Evolutionary conservation across 1,284 basidiomycete species (phyloP).

Genomic region (Sanghuangporus baumii): DNA sequence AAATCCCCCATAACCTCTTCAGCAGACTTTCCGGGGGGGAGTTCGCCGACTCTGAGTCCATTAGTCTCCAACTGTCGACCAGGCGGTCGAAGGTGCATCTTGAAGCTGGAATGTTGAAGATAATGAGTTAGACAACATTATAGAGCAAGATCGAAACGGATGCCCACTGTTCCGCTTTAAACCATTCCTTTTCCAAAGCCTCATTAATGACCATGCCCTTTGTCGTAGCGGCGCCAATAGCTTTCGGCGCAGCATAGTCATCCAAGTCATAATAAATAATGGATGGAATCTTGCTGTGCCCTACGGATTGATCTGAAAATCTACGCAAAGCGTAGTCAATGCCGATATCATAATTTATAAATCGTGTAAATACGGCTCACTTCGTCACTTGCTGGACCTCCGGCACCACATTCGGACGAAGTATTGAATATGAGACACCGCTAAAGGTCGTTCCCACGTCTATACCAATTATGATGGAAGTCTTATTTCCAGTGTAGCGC

Average conservation of each 20-base stretch:
- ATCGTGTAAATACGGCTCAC: background rate
- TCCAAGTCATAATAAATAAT: conserved; percentile 60
- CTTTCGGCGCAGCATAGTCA: conserved; percentile 49
- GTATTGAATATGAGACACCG: conserved; percentile 15
- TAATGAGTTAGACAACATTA: background rate
- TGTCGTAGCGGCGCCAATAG: conserved; percentile 70
- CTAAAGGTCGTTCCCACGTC: conserved; percentile 17
- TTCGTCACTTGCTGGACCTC: conserved; percentile 10
- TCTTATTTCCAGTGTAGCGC: background rate
- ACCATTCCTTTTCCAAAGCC: conserved; percentile 70
- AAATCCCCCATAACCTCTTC: conserved; percentile 75
- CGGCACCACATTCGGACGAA: conserved; percentile 11
- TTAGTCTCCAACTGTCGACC: conserved; percentile 75
- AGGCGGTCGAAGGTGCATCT: conserved; percentile 66
- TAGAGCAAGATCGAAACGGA: background rate
- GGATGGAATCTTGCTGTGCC: conserved; percentile 75
- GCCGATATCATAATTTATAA: background rate
- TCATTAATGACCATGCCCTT: conserved; percentile 45
- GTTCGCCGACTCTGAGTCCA: conserved; percentile 61
- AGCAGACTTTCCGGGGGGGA: conserved; percentile 56
- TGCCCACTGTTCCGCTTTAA: conserved; percentile 63
- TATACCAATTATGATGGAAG: conserved; percentile 10
- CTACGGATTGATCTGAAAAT: conserved; percentile 73
- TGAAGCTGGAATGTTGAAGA: conserved; percentile 48
- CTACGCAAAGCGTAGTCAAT: conserved; percentile 30